A percentile compares a stretch with the other conserved stretches of the same genome.
phyloP scores from a whole-genome alignment of 2,329 filamentous ascomycete species.

The Fusarium sambucinum region DNA sequence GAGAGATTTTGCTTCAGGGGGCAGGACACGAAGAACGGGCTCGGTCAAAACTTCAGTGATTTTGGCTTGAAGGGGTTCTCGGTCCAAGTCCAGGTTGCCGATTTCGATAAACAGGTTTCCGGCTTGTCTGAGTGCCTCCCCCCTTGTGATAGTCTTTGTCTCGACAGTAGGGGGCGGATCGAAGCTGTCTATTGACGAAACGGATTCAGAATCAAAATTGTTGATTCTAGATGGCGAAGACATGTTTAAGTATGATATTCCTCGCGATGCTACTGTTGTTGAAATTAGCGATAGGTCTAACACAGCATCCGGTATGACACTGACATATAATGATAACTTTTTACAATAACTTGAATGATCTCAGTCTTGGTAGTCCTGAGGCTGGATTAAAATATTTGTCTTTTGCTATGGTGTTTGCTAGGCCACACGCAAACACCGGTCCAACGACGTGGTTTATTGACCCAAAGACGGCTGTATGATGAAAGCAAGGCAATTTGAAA shows the following conservation, averaged over 20 bases:
- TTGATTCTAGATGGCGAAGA: accelerated
- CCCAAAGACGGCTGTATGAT: not conserved
- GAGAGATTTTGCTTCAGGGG: not conserved
- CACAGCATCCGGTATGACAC: not conserved
- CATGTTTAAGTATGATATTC: not conserved
- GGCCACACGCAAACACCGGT: not conserved
- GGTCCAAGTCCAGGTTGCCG: not conserved
- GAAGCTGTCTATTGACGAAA: not conserved
- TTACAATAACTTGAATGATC: accelerated
- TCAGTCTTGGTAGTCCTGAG: not conserved
- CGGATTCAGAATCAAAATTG: not conserved
- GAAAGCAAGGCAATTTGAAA: not conserved
- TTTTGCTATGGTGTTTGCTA: not conserved
- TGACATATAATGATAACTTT: not conserved
- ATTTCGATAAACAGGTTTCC: not conserved
- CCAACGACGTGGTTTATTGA: not conserved
- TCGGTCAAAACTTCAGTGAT: not conserved
- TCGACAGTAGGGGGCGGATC: not conserved
- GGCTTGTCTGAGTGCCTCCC: not conserved
- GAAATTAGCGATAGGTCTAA: not conserved
- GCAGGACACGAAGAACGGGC: not conserved
- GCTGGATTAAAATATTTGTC: not conserved
- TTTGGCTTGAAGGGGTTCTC: not conserved
- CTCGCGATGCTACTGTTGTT: not conserved
- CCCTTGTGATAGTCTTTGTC: not conserved